These are phyloP conservation scores for Orobanche coerulescens DNA, from an alignment of 257 asterid genomes.

Conservation along the genomic window DNA sequence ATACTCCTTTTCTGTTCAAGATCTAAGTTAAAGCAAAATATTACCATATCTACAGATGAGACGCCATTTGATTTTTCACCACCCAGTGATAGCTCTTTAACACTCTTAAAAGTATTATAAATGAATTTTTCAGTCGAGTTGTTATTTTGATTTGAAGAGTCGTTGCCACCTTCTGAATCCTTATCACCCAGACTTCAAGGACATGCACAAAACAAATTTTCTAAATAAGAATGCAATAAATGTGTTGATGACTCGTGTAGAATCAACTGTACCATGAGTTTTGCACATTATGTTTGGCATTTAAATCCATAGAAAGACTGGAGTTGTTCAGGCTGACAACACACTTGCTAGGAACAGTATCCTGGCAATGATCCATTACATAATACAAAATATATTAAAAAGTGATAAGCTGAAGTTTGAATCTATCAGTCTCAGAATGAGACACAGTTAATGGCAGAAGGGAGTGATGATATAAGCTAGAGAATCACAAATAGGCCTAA, in stretches of 20 bases:
- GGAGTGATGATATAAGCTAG: not conserved
- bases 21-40: slow-evolving; percentile 16
- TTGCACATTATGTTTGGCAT: slow-evolving; percentile 31
- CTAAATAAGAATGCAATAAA: slow-evolving; percentile 18
- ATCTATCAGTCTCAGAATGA: not conserved
- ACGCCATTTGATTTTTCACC: slow-evolving; percentile 40
- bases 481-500: not conserved
- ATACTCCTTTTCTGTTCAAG: slow-evolving; percentile 10
- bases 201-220: slow-evolving; percentile 11
- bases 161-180: slow-evolving; percentile 37
- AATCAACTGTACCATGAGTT: slow-evolving; percentile 36
- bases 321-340: slow-evolving; percentile 27
- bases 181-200: slow-evolving; percentile 33
- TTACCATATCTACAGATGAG: slow-evolving; percentile 71
- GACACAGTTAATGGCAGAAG: not conserved
- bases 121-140: slow-evolving; percentile 31
- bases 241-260: not conserved
- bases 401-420: not conserved
- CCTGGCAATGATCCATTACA: slow-evolving; percentile 40
- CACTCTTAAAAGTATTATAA: slow-evolving; percentile 51
- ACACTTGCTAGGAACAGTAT: slow-evolving; percentile 25
- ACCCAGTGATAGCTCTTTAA: slow-evolving; percentile 49
- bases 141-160: slow-evolving; percentile 26
- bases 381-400: not conserved
- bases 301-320: slow-evolving; percentile 27